Evolutionary conservation across 768 basidiomycete species (phyloP).

Genomic region (Termitomyces sp.): DNA sequence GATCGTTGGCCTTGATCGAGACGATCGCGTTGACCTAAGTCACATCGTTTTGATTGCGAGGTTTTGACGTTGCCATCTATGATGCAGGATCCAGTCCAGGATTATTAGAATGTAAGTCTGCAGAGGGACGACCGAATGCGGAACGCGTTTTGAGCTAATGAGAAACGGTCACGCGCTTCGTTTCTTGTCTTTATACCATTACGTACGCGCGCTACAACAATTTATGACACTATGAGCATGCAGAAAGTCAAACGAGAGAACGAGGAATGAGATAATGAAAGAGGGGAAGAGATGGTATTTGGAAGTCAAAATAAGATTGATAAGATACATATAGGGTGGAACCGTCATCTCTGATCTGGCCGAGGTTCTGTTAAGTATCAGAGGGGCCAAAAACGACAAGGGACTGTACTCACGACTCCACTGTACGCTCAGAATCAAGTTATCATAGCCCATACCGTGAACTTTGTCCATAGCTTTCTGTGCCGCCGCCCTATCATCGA

Average conservation of each 20-base stretch:
- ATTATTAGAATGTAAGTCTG: no score
- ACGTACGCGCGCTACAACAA: no score
- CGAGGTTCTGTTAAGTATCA: conserved; percentile 24
- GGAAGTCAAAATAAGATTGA: not conserved
- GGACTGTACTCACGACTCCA: conserved; percentile 52
- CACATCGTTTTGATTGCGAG: not conserved
- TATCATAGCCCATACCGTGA: conserved; percentile 89
- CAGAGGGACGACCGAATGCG: no score
- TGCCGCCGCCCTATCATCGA: conserved; percentile 75
- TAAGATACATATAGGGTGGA: not conserved
- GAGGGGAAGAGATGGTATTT: not conserved
- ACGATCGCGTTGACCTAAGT: not conserved
- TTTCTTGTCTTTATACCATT: no score
- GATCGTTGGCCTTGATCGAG: not conserved
- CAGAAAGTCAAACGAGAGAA: not conserved
- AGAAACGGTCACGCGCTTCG: no score
- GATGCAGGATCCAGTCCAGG: no score
- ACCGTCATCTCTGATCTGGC: conserved; percentile 18
- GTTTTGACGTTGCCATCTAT: no score
- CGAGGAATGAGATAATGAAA: not conserved
- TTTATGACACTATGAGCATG: not conserved
- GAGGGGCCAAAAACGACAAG: not conserved
- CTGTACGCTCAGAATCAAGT: conserved; percentile 69
- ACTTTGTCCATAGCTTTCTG: conserved; percentile 90
- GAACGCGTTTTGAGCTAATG: no score